Evolutionary conservation across 352 stramenopile species (phyloP), one percentile per base, ranked within the genome.

Genomic region (Phytophthora pistaciae): DNA sequence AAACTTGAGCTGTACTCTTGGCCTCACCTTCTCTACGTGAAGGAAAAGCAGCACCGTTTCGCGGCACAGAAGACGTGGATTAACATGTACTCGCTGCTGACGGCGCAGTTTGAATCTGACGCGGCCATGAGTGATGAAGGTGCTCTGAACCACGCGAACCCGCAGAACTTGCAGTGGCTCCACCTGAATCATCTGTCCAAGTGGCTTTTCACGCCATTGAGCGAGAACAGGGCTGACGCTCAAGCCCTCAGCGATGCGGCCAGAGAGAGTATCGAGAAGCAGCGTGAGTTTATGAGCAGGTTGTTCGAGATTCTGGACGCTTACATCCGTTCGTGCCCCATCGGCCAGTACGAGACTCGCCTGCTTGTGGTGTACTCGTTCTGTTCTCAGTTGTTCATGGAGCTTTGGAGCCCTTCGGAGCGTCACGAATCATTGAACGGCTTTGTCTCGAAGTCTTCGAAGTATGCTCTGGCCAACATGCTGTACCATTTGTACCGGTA

Each of bases 1-100:
- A 99, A 99, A 61, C 80, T 99, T 6, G 98, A 99, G 77, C 79
- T 99, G 21, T 93, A 99, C 59, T 99, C 94, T 70, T 99, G 98
- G 98, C 91, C 93, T 3, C 85, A 93, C 68, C 76, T 99, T 31
- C 83, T 99, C 7, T 83, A 96, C 56, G 88, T 97, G 29, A 93
- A 95, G 70, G 90, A 97, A 72, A 84, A 87, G 20, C 82, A 93
- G 46, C 89, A 95, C 67, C 90, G 87, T 9, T 70, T 87, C 3
- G 64, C 71, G 8, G 91, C 90, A 18, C 82, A 94, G 53, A 96
- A 96, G 69, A 92, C 88, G 14, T 97, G 91, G 91, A 90, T 96
- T 49, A 86, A 84, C 60, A 85, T 98, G 85, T 98, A 98, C 67
- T 90, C 89, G 27, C 68, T 97, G 27, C 71, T 98, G 8, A 96